Conservation (phyloP, 495 filamentous ascomycete genomes). For the Penicillium coprophilum region DNA sequence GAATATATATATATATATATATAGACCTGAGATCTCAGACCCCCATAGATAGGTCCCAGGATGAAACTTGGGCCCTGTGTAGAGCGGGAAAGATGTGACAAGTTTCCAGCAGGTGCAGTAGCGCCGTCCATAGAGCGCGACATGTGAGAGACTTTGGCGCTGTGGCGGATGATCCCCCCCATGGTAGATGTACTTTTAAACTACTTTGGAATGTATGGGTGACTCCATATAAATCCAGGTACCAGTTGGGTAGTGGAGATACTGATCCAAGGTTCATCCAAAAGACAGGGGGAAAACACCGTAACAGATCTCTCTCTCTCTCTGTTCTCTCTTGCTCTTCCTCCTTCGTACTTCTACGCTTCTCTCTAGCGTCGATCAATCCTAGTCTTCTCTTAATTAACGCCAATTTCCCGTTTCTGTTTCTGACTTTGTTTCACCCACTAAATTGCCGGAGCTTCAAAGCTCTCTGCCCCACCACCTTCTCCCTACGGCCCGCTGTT, state of each 20-base stretch:
- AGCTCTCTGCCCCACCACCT: slow-evolving; percentile 12
- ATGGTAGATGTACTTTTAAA: not conserved
- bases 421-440: slow-evolving; percentile 7
- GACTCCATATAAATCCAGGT: not conserved
- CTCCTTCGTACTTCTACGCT: too few species aligned
- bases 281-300: slow-evolving; percentile 2
- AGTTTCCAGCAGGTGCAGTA: slow-evolving; percentile 13
- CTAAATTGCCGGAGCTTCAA: slow-evolving; percentile 5
- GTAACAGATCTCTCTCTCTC: not conserved
- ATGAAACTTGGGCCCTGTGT: slow-evolving; percentile 1
- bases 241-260: slow-evolving; percentile 6
- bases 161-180: slow-evolving; percentile 7
- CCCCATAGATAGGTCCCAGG: too few species aligned
- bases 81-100: slow-evolving; percentile 9
- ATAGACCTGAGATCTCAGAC: too few species aligned
- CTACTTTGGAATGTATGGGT: not conserved
- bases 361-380: not conserved
- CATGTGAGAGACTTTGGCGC: slow-evolving; percentile 11
- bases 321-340: not conserved
- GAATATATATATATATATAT: too few species aligned
- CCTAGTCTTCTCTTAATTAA: not conserved
- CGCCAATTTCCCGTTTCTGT: not conserved
- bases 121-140: slow-evolving; percentile 5
- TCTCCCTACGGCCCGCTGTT: slow-evolving; percentile 11
- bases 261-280: slow-evolving; percentile 15